Evolutionary conservation across 1,139 yeast genomes (phyloP), one percentile per base, ranked within the genome.

Genomic region (Zygosaccharomyces pseudobailii): DNA sequence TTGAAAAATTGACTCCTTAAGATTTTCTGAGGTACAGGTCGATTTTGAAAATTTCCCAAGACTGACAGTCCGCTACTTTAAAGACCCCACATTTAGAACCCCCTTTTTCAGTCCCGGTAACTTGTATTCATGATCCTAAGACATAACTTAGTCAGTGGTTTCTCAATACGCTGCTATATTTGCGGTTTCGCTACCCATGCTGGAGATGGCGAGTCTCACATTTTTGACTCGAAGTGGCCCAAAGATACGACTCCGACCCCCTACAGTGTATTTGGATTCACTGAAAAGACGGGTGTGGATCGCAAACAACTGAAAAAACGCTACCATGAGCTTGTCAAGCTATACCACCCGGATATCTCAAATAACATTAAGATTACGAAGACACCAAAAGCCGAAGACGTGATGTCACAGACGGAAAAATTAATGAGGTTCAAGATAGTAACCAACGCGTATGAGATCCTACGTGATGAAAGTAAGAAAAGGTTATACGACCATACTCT

Each of bases 271-370:
- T 79, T 89, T 52, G 76, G 77, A 17, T 62, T 84, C 23, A 65
- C 61, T 17, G 54, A 66, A 9, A 42, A 35, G 34, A 46, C 37
- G 34, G 35, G 43, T 35, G 22, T 40, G 48, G 27, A 70, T 79
- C 63, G 46, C 65, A 68, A 42, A 56, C 66, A 22, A 17, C 63
- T 90, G 48, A 83, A 84, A 61, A 55, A 66, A 31, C 71, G 71
- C 36, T 90, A 87, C 63, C 75, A 76, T 56, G 73, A 76, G 47
- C 75, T 82, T 47, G 92, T 94, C 13, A 88, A 87, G 65, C 62
- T 82, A 6, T 90, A 92, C 61, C 97, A 92, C 60, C 97, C 98
- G 0, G 98, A 92, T 67, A 69, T 83, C 4, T 65, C 72, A 10
- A 60, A 61, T 10, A 53, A 66, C 13, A 61, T 55, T 5, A 58